Conservation (phyloP, 352 stramenopile genomes). For the Globisporangium canariense region DNA sequence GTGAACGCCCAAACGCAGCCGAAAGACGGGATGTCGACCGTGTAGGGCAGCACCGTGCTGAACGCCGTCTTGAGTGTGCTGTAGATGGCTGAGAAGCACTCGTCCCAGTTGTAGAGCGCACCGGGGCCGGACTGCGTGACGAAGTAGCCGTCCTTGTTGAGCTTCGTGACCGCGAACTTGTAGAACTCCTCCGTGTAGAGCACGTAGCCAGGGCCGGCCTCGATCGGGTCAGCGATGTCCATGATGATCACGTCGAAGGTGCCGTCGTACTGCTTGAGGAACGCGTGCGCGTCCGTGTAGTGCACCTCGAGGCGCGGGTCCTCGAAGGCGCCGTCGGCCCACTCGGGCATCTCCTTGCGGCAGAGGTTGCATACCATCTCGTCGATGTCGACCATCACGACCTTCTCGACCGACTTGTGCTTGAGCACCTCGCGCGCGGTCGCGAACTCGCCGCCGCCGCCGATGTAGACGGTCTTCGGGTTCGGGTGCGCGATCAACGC, state of each 20-base stretch:
- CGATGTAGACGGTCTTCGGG: conserved; percentile 91
- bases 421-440: conserved; percentile 91
- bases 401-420: conserved; percentile 90
- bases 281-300: conserved; percentile 89
- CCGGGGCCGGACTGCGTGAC: conserved; percentile 92
- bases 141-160: conserved; percentile 88
- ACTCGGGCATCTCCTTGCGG: conserved; percentile 92
- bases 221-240: conserved; percentile 94
- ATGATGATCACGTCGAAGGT: conserved; percentile 95
- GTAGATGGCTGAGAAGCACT: conserved; percentile 94
- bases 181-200: conserved; percentile 91
- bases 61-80: conserved; percentile 92
- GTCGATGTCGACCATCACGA: conserved; percentile 97
- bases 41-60: conserved; percentile 90
- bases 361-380: conserved; percentile 91
- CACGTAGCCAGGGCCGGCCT: conserved; percentile 91
- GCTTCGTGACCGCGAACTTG: conserved; percentile 80
- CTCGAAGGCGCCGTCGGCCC: conserved; percentile 85
- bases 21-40: conserved; percentile 92
- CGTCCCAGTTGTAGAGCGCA: conserved; percentile 86
- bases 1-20: conserved; percentile 94
- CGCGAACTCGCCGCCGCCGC: conserved; percentile 91
- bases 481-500: conserved; percentile 85
- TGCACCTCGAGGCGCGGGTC: conserved; percentile 91
- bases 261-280: conserved; percentile 81